A percentile compares a stretch with the other conserved stretches of the same genome.
phyloP scores from a whole-genome alignment of 495 filamentous ascomycete genomes.

The Aspergillus steynii region DNA sequence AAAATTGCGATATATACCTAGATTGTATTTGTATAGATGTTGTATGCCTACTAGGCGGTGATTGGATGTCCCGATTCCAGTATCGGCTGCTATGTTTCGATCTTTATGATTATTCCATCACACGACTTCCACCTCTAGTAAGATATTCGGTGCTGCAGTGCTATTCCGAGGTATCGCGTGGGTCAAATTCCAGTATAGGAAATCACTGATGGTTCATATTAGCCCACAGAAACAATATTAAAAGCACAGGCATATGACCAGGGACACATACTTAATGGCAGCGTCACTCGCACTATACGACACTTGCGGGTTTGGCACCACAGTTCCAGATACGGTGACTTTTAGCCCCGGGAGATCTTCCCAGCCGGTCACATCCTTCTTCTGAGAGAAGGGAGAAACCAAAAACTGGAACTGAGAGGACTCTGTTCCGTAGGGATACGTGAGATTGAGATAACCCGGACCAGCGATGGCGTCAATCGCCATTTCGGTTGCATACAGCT shows the following conservation, averaged over 20 bases:
- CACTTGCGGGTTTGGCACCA: conserved; percentile 12
- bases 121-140: conserved; percentile 23
- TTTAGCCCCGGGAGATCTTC: conserved; percentile 29
- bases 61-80: background rate
- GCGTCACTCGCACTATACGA: conserved; percentile 15
- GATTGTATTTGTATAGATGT: background rate
- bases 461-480: conserved; percentile 32
- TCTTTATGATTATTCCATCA: background rate
- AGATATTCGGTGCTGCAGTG: conserved; percentile 27
- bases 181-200: conserved; percentile 40
- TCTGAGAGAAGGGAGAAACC: conserved; percentile 19
- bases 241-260: conserved; percentile 3
- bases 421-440: conserved; percentile 34
- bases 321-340: conserved; percentile 15
- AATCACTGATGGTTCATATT: conserved; percentile 21
- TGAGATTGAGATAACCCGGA: conserved; percentile 31
- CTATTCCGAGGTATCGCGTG: conserved; percentile 31
- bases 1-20: background rate
- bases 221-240: no score
- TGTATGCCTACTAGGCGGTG: background rate
- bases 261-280: conserved; percentile 12
- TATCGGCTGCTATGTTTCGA: background rate
- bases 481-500: conserved; percentile 32
- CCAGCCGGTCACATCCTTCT: conserved; percentile 25
- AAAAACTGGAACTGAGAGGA: conserved; percentile 16